Percentiles rank a stretch among this genome's conserved stretches.
phyloP scores from a whole-genome alignment of 192 early-diverging fungal genomes.

The Podila horticola region DNA sequence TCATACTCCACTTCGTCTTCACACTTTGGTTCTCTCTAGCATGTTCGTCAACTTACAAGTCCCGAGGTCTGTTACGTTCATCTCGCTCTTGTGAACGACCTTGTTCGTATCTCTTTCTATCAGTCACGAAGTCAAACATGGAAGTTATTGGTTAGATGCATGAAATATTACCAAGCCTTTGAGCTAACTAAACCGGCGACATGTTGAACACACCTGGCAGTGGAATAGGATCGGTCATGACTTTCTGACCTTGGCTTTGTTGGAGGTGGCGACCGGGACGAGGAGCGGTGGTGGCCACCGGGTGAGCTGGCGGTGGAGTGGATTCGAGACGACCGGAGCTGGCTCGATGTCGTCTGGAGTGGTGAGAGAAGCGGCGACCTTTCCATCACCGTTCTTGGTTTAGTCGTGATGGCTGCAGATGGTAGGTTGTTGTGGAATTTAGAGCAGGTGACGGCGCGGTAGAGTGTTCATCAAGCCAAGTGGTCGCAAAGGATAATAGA shows the following conservation, averaged over 20 bases:
- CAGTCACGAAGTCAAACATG: not conserved
- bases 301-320: constrained; percentile 51
- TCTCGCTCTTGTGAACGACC: constrained; percentile 46
- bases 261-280: constrained; percentile 44
- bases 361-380: constrained; percentile 42
- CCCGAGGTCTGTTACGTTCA: constrained; percentile 36
- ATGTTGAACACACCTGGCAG: constrained; percentile 17
- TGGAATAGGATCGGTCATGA: constrained; percentile 38
- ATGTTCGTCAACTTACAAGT: constrained; percentile 32
- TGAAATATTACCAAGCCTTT: not conserved
- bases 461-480: too few relatives aligned
- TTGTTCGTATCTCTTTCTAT: constrained; percentile 33
- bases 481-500: too few relatives aligned
- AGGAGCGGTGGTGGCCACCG: constrained; percentile 40
- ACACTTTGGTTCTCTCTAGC: not conserved
- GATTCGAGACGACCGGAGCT: constrained; percentile 41
- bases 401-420: too few relatives aligned
- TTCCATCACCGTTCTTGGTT: constrained; percentile 20
- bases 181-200: not conserved
- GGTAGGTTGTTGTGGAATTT: too few relatives aligned
- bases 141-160: too few relatives aligned
- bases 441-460: too few relatives aligned
- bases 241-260: constrained; percentile 49
- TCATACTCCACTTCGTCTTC: not conserved
- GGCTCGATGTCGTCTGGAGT: constrained; percentile 40